Conservation (phyloP, 345 rosid genomes). For the Salix koriyanagi region DNA sequence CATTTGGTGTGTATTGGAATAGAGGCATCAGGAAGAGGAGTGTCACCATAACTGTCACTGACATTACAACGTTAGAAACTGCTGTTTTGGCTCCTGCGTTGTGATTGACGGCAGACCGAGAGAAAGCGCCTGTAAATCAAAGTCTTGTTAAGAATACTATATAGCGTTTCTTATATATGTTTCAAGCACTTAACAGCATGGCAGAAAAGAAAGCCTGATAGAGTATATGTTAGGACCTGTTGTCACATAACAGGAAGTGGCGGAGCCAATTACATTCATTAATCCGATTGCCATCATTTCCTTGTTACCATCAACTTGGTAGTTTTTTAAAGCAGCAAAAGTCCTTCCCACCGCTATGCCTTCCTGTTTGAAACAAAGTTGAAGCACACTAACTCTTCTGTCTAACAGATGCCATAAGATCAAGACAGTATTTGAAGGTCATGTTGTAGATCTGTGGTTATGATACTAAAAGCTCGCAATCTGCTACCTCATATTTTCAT, state of each 20-base stretch:
- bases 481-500: neutral
- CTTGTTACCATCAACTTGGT: constrained; percentile 94
- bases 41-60: constrained; percentile 87
- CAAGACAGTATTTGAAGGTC: neutral
- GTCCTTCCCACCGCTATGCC: constrained; percentile 98
- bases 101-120: constrained; percentile 91
- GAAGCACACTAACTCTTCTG: neutral
- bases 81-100: constrained; percentile 95
- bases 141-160: neutral
- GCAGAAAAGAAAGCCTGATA: neutral
- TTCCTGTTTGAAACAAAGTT: constrained; percentile 62
- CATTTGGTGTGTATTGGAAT: constrained; percentile 90
- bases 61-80: constrained; percentile 86
- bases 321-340: constrained; percentile 80
- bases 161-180: neutral
- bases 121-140: constrained; percentile 65
- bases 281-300: constrained; percentile 96
- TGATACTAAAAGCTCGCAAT: neutral
- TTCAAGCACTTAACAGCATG: neutral
- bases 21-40: constrained; percentile 91
- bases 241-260: constrained; percentile 92
- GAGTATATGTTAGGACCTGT: constrained; percentile 34
- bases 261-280: constrained; percentile 90
- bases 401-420: neutral
- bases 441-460: neutral